phyloP scores from a whole-genome alignment of 768 basidiomycete species.

The Xanthoconium stramineum region DNA sequence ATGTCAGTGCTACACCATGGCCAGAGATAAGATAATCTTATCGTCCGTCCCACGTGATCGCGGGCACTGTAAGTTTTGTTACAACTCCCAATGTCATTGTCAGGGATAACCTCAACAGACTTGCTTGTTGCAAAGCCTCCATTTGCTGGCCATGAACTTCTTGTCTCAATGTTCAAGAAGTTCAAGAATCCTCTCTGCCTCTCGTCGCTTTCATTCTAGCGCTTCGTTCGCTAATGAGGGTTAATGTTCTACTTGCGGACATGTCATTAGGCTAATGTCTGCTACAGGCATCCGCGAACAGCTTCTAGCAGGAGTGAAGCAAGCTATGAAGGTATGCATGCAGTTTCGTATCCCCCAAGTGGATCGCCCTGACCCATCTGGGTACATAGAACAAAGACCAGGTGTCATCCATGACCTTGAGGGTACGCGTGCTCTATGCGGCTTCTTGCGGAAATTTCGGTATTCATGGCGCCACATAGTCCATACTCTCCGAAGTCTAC shows the following conservation, averaged over 20 bases:
- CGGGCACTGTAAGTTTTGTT: not conserved
- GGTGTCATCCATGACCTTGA: conserved; percentile 53
- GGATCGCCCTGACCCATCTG: not conserved
- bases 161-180: conserved; percentile 13
- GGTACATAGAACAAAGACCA: conserved; percentile 50
- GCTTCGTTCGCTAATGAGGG: conserved; percentile 19
- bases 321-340: conserved; percentile 63
- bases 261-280: not conserved
- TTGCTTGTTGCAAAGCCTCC: not conserved
- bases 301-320: conserved; percentile 54
- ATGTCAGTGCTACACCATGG: no score
- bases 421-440: conserved; percentile 38
- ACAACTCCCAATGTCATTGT: no score
- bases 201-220: conserved; percentile 13
- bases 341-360: not conserved
- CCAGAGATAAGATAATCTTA: conserved; percentile 5
- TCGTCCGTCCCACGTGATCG: conserved; percentile 17
- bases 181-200: not conserved
- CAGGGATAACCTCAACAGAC: not conserved
- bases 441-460: not conserved
- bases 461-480: conserved; percentile 36
- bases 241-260: conserved; percentile 1
- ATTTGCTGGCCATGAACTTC: conserved; percentile 11
- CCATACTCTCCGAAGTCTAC: conserved; percentile 67
- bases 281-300: conserved; percentile 49